These are phyloP conservation scores for Fulvia fulva DNA, from an alignment of 2,329 filamentous ascomycete genomes.

Conservation along the genomic window DNA sequence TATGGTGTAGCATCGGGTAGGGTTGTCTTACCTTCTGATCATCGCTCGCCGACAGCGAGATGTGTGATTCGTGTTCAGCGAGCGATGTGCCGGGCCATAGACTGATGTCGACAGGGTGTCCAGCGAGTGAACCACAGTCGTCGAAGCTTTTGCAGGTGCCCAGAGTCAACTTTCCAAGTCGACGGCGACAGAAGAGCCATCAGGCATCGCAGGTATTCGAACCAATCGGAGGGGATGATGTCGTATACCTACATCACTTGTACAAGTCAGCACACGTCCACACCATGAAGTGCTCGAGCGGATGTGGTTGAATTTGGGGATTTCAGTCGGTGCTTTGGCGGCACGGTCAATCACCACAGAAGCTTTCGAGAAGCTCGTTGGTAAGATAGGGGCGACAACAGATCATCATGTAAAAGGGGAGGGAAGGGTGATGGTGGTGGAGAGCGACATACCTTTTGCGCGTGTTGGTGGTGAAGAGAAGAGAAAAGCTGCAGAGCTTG, in stretches of 20 bases:
- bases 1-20: not conserved
- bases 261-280: constrained; percentile 13
- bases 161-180: too few relatives aligned
- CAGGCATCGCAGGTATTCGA: not conserved
- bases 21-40: not conserved
- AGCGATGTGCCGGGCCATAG: not conserved
- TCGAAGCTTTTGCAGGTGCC: too few relatives aligned
- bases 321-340: constrained; percentile 58
- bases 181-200: not conserved
- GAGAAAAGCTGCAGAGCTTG: not conserved
- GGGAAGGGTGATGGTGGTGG: constrained; percentile 18
- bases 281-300: not conserved
- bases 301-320: constrained; percentile 12
- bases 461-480: constrained; percentile 9
- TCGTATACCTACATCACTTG: not conserved
- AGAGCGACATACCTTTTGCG: constrained; percentile 19
- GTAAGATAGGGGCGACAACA: constrained; percentile 63
- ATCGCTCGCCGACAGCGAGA: not conserved
- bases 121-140: not conserved
- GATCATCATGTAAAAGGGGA: constrained; percentile 49
- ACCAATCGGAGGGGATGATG: not conserved
- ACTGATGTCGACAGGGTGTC: not conserved
- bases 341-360: constrained; percentile 59
- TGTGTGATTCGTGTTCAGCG: not conserved
- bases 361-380: constrained; percentile 23